Evolutionary conservation across 1,284 basidiomycete species (phyloP).

Genomic region (Veloboletus limbatus): DNA sequence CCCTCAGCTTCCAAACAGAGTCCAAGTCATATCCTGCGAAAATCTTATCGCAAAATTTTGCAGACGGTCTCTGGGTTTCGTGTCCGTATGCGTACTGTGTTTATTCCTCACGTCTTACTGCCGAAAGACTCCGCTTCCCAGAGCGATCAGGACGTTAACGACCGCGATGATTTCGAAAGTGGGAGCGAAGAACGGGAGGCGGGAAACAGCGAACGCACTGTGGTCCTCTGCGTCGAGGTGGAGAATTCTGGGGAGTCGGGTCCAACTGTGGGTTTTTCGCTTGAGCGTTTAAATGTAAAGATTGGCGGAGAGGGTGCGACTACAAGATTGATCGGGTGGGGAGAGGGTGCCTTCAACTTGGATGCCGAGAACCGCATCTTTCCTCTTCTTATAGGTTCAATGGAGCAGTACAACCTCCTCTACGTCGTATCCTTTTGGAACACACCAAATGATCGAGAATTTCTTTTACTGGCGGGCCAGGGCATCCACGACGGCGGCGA

Average conservation of each 20-base stretch:
- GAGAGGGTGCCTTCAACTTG: conserved; percentile 40
- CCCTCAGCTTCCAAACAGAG: conserved; percentile 42
- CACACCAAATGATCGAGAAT: conserved; percentile 59
- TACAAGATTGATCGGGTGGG: conserved; percentile 70
- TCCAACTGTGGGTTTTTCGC: conserved; percentile 58
- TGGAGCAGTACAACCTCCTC: conserved; percentile 83
- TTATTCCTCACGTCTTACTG: conserved; percentile 75
- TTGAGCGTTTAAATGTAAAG: conserved; percentile 69
- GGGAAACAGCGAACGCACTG: conserved; percentile 75
- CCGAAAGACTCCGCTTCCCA: conserved; percentile 31
- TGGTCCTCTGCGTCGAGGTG: conserved; percentile 83
- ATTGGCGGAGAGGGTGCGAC: conserved; percentile 75
- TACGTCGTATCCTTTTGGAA: conserved; percentile 78
- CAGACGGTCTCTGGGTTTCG: conserved; percentile 76
- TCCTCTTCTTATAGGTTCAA: conserved; percentile 63
- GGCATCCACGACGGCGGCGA: conserved; percentile 36
- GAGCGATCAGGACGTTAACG: conserved; percentile 28
- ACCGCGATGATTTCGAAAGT: conserved; percentile 40
- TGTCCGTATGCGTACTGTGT: conserved; percentile 86
- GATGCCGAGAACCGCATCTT: conserved; percentile 51
- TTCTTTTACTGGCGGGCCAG: conserved; percentile 37
- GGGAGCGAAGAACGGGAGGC: conserved; percentile 59
- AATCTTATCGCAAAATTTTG: conserved; percentile 80
- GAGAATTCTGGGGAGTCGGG: conserved; percentile 69
- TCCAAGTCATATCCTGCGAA: conserved; percentile 66